Evolutionary conservation across 2,329 filamentous ascomycete genomes (phyloP).

Genomic region (Penicillium hordei): DNA sequence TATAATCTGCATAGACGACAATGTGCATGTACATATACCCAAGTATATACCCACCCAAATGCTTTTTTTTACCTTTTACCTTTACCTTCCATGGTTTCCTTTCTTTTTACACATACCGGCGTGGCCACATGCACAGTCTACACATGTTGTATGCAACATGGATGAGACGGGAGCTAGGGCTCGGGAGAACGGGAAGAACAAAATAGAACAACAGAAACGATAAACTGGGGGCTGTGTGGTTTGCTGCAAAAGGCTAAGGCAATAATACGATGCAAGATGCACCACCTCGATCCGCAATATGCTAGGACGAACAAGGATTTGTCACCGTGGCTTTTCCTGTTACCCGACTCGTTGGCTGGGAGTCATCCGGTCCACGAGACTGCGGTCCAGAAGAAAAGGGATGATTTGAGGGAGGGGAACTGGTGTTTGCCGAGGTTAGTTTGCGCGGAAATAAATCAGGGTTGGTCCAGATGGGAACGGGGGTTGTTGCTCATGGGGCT

Average conservation of each 20-base stretch:
- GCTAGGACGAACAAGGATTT: background rate
- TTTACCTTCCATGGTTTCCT: background rate
- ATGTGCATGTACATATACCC: background rate
- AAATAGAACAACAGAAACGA: background rate
- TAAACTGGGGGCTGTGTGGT: background rate
- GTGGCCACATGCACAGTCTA: background rate
- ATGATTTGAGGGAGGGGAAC: background rate
- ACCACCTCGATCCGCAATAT: background rate
- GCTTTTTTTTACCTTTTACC: background rate
- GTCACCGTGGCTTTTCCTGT: background rate
- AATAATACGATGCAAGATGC: background rate
- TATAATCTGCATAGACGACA: background rate
- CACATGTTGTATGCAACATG: background rate
- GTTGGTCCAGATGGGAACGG: constrained; percentile 6
- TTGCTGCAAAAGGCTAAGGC: background rate
- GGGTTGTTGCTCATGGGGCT: constrained; percentile 3
- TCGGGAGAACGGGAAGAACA: background rate
- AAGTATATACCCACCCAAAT: background rate
- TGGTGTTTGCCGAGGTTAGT: constrained; percentile 6
- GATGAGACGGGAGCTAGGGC: background rate
- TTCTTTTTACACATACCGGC: background rate
- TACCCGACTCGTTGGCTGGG: constrained; percentile 4
- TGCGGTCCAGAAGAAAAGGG: constrained; percentile 6
- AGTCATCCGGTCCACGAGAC: constrained; percentile 12
- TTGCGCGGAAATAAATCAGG: background rate